Conservation (phyloP, 2,329 filamentous ascomycete species). For the Ophiostoma sp. region DNA sequence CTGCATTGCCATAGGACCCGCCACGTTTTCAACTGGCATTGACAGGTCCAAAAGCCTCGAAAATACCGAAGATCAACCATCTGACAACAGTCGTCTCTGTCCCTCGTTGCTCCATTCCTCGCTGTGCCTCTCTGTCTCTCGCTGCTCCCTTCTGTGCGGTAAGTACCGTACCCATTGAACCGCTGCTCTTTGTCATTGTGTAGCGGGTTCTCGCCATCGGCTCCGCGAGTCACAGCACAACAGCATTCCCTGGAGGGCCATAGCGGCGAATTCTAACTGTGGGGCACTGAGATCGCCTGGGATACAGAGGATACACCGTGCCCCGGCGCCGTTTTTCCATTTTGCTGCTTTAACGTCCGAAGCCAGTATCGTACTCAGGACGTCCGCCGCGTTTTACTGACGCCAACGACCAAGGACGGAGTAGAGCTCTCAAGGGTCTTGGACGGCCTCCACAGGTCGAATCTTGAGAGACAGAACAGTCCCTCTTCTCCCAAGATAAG, state of each 20-base stretch:
- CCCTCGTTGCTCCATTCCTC: background rate
- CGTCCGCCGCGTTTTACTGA: conserved; percentile 3
- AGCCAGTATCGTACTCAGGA: background rate
- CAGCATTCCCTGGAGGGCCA: background rate
- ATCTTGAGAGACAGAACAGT: background rate
- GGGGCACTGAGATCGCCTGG: background rate
- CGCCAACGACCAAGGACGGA: background rate
- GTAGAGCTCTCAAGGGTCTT: background rate
- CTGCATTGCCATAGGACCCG: background rate
- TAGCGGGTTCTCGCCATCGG: background rate
- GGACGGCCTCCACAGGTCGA: background rate
- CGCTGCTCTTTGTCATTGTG: background rate
- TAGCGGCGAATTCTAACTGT: background rate
- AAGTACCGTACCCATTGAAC: too few relatives aligned
- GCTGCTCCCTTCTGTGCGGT: too few relatives aligned
- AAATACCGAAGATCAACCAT: background rate
- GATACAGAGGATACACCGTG: background rate
- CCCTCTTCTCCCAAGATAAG: background rate
- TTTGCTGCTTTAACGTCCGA: background rate
- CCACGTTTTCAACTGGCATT: background rate
- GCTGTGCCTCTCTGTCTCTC: background rate
- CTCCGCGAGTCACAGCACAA: background rate
- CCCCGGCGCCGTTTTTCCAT: conserved; percentile 3
- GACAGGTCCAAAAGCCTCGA: background rate
- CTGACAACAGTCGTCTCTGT: background rate